Evolutionary conservation across 2,329 filamentous ascomycete genomes (phyloP).

Genomic region (Colletotrichum sidae): DNA sequence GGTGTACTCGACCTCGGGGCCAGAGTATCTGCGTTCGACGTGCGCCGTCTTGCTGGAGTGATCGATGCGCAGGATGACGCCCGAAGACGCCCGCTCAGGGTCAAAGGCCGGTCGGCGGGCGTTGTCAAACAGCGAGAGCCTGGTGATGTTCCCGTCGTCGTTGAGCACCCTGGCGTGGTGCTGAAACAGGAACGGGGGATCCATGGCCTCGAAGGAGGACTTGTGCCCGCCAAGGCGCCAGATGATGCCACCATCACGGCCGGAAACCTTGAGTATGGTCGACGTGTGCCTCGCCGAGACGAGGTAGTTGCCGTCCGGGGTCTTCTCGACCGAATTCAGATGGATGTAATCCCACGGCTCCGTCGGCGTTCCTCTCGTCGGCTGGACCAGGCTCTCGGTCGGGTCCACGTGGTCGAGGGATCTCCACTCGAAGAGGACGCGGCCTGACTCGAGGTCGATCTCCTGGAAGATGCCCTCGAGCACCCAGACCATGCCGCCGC

Average conservation of each 20-base stretch:
- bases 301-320: constrained; percentile 45
- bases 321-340: constrained; percentile 52
- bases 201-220: constrained; percentile 25
- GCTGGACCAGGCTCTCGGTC: constrained; percentile 16
- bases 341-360: constrained; percentile 52
- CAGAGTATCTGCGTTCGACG: constrained; percentile 2
- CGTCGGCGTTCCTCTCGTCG: not conserved
- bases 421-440: constrained; percentile 61
- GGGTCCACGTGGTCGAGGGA: constrained; percentile 42
- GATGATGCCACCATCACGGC: constrained; percentile 58
- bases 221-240: constrained; percentile 63
- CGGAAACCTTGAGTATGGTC: constrained; percentile 59
- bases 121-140: constrained; percentile 66
- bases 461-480: constrained; percentile 44
- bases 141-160: constrained; percentile 55
- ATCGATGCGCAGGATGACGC: constrained; percentile 6
- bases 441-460: constrained; percentile 61
- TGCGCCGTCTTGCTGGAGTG: not conserved
- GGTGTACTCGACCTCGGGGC: constrained; percentile 45
- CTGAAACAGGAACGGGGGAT: constrained; percentile 58
- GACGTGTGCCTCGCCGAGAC: constrained; percentile 46
- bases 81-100: constrained; percentile 1
- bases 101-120: constrained; percentile 48
- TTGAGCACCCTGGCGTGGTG: constrained; percentile 60
- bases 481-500: not conserved